phyloP scores from a whole-genome alignment of 2,329 filamentous ascomycete species.

The Hansfordia pulvinata region DNA sequence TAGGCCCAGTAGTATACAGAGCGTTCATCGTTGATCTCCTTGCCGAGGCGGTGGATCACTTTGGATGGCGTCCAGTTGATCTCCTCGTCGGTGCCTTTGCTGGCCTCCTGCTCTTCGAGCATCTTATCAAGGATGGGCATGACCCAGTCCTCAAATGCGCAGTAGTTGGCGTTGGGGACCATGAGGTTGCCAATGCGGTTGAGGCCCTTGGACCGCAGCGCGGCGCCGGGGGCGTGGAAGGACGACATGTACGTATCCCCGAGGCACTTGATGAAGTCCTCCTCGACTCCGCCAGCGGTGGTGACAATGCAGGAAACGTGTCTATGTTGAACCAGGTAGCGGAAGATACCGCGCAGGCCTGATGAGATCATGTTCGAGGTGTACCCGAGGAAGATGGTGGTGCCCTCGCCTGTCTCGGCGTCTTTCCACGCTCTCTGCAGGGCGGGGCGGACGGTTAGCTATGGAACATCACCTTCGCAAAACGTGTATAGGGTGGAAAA shows the following conservation, averaged over 20 bases:
- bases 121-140: slow-evolving; percentile 89
- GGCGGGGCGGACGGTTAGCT: not conserved
- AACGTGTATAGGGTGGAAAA: too few species aligned
- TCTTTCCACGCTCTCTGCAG: slow-evolving; percentile 62
- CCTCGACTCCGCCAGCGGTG: slow-evolving; percentile 88
- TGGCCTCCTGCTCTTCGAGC: slow-evolving; percentile 84
- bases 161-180: slow-evolving; percentile 96
- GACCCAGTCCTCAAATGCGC: slow-evolving; percentile 94
- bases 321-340: slow-evolving; percentile 84
- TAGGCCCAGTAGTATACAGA: slow-evolving; percentile 97
- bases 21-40: slow-evolving; percentile 84
- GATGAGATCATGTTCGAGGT: slow-evolving; percentile 97
- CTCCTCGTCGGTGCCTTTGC: slow-evolving; percentile 48
- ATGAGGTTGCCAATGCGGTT: slow-evolving; percentile 94
- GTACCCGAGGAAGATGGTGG: slow-evolving; percentile 94
- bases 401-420: slow-evolving; percentile 62
- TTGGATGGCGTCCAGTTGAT: slow-evolving; percentile 90
- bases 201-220: slow-evolving; percentile 70
- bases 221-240: slow-evolving; percentile 65
- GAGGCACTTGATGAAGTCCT: slow-evolving; percentile 97
- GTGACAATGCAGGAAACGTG: slow-evolving; percentile 91
- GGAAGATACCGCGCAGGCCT: slow-evolving; percentile 77
- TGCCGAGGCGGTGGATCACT: slow-evolving; percentile 77
- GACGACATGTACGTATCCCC: slow-evolving; percentile 86
- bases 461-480: too few species aligned